Base-by-base conservation (phyloP, 164 flowering plant genomes). In the Paratinospora sagittata region DNA sequence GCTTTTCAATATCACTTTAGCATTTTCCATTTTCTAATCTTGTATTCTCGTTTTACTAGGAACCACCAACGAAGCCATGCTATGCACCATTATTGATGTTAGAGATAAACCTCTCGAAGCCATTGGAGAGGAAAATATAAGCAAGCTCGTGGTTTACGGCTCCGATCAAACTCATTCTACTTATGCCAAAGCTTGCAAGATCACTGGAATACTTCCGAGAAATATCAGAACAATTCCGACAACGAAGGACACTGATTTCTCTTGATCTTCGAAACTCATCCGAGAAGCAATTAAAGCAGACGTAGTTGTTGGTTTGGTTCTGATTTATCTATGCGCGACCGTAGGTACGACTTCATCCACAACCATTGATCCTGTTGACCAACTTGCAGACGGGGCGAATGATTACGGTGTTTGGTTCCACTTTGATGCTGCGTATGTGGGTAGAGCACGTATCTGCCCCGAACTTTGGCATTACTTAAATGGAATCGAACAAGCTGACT, bases 151-250 rank as follows among this genome's bases (percentile, higher is more conserved):
- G 2, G 91, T 84, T 0, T 88, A 87, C 66, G 76, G 85, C 13
- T 86, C 91, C 0, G 93, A 89, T 65, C 93, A 89, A 67, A 87
- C 93, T 0, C 91, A 89, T 41, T 85, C 84, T 2, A 75, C 85
- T 5, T 80, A 72, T 76, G 36, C 63, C 2, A 89, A 89, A 61
- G 86, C 88, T 0, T 72, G 81, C 47, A 79, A 83, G 69, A 47
- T 89, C 0, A 85, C 81, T 2, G 90, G 91, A 0, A 79, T 37
- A 3, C n/a, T n/a, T n/a, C n/a, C n/a, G n/a, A n/a, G n/a, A n/a
- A n/a, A n/a, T n/a, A n/a, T n/a, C n/a, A n/a, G n/a, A n/a, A n/a
- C n/a, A n/a, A n/a, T n/a, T n/a, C n/a, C n/a, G n/a, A n/a, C n/a
- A n/a, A n/a, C n/a, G n/a, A n/a, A n/a, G n/a, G n/a, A n/a, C n/a